These are phyloP conservation scores for Ophiostoma quercus DNA, from an alignment of 2,329 filamentous ascomycete species.

Conservation along the genomic window DNA sequence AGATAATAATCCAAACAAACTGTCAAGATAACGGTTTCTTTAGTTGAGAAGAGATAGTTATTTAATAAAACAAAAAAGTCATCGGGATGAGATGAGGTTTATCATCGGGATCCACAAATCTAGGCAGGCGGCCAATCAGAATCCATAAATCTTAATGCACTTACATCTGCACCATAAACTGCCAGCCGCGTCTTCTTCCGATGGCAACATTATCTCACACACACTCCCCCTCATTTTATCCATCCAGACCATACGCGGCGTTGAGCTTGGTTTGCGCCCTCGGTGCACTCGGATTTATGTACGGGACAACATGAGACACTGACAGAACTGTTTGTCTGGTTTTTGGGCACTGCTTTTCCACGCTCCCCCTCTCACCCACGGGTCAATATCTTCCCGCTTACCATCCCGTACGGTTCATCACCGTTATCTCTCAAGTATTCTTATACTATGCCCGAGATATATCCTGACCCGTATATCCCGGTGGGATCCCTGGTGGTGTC, in stretches of 20 bases:
- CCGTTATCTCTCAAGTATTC: neutral
- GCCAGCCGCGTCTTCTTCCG: neutral
- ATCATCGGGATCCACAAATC: neutral
- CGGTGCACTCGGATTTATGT: neutral
- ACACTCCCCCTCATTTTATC: neutral
- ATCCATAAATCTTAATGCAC: neutral
- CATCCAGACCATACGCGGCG: neutral
- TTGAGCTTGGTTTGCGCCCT: no score
- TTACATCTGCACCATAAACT: neutral
- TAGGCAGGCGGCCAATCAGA: neutral
- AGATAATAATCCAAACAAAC: no score
- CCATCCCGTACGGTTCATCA: neutral
- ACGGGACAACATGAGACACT: neutral
- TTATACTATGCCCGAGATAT: neutral
- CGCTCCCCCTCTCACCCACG: neutral
- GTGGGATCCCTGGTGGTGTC: slow-evolving; percentile 20
- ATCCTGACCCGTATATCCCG: slow-evolving; percentile 19
- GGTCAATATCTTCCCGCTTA: neutral
- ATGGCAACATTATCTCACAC: neutral
- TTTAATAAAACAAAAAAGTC: neutral
- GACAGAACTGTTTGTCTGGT: neutral
- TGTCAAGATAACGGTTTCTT: no score
- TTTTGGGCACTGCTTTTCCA: neutral
- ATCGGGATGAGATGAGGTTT: neutral
- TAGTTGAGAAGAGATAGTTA: neutral